A percentile compares a stretch with the other conserved stretches of the same genome.
Conservation (phyloP, 2,329 filamentous ascomycete genomes). For the Monosporascus sp. region DNA sequence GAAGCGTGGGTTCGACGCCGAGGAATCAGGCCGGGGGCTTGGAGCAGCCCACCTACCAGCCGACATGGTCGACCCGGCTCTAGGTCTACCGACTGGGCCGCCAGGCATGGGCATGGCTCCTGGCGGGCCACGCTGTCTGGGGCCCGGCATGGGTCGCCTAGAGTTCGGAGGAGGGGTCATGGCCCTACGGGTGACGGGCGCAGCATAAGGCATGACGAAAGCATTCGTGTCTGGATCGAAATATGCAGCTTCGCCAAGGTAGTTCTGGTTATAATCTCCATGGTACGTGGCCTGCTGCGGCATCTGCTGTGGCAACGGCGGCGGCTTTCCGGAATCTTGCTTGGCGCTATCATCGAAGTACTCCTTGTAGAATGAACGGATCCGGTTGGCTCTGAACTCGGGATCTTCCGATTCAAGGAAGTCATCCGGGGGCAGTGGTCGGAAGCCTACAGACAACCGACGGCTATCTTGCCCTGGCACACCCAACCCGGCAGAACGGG, state of each 20-base stretch:
- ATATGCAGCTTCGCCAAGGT: constrained; percentile 61
- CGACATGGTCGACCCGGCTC: constrained; percentile 43
- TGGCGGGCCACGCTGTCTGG: constrained; percentile 21
- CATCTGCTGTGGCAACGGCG: constrained; percentile 13
- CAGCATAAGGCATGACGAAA: constrained; percentile 76
- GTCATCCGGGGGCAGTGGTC: constrained; percentile 83
- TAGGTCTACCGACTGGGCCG: constrained; percentile 46
- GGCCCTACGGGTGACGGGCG: constrained; percentile 80
- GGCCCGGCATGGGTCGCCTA: constrained; percentile 28
- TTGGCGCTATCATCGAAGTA: constrained; percentile 86
- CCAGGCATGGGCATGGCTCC: constrained; percentile 36
- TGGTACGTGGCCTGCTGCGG: constrained; percentile 48
- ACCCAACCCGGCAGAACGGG: constrained; percentile 35
- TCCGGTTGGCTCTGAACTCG: constrained; percentile 90
- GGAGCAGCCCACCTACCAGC: constrained; percentile 25
- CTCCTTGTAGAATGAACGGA: constrained; percentile 98
- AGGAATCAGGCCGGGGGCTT: constrained; percentile 28
- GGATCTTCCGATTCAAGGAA: constrained; percentile 77
- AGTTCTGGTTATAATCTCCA: constrained; percentile 69
- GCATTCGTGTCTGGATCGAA: constrained; percentile 63
- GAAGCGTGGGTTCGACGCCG: constrained; percentile 41
- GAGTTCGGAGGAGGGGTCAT: constrained; percentile 82
- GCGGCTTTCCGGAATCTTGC: constrained; percentile 12
- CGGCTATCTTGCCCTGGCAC: constrained; percentile 51
- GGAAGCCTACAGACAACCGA: constrained; percentile 65